These are phyloP conservation scores for Pyrenula massariospora DNA, from an alignment of 495 filamentous ascomycete species.

Conservation along the genomic window DNA sequence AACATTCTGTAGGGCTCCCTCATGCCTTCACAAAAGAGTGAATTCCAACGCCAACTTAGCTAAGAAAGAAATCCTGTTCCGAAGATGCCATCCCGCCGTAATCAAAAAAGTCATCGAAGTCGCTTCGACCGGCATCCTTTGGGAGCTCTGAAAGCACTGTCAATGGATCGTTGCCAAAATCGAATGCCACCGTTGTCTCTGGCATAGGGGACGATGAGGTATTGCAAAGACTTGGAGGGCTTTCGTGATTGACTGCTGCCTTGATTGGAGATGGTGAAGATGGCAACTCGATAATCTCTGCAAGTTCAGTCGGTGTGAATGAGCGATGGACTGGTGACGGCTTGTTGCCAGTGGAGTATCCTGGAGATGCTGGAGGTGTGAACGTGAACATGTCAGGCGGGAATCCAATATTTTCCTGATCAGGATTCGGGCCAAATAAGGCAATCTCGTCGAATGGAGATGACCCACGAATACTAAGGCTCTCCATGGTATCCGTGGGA, in stretches of 20 bases:
- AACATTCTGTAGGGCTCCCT: too few species aligned
- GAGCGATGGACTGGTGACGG: constrained; percentile 33
- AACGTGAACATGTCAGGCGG: constrained; percentile 28
- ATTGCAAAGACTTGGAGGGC: neutral
- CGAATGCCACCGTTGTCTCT: constrained; percentile 2
- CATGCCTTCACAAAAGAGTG: too few species aligned
- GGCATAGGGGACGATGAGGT: neutral
- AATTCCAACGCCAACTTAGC: neutral
- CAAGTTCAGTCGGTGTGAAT: constrained; percentile 18
- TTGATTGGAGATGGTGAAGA: constrained; percentile 31
- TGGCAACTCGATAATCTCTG: constrained; percentile 16
- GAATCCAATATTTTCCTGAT: constrained; percentile 13
- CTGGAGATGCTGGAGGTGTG: constrained; percentile 38
- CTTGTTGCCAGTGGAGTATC: constrained; percentile 27
- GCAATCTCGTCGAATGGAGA: constrained; percentile 25
- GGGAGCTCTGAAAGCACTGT: neutral
- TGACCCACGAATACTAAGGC: constrained; percentile 35
- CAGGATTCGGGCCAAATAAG: constrained; percentile 27
- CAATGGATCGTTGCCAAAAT: neutral
- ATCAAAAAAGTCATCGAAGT: constrained; percentile 1
- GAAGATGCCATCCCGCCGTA: neutral
- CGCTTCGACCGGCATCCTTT: neutral
- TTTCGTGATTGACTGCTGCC: constrained; percentile 15
- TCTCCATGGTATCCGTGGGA: constrained; percentile 23
- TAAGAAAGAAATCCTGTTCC: neutral